phyloP scores from a whole-genome alignment of 225 moss, liverwort and hornwort species.

The Bryum argenteum region DNA sequence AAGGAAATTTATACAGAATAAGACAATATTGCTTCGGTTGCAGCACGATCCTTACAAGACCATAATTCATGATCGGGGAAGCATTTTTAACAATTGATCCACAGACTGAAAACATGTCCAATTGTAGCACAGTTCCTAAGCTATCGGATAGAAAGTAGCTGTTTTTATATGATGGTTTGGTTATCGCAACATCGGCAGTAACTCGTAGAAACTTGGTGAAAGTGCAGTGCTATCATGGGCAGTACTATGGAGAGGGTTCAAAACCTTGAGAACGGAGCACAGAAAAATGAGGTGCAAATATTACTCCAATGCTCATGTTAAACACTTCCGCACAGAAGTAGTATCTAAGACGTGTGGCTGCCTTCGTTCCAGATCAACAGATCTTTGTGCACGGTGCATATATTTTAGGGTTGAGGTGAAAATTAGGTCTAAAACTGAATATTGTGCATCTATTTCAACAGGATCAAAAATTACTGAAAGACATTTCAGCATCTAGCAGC shows the following conservation, averaged over 20 bases:
- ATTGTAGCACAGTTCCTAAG: neutral
- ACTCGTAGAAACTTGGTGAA: neutral
- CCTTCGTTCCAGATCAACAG: neutral
- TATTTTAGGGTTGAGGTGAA: neutral
- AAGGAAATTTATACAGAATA: constrained; percentile 24
- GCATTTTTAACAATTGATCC: neutral
- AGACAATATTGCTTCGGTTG: neutral
- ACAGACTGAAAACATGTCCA: neutral
- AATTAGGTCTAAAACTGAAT: neutral
- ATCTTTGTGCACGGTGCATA: neutral
- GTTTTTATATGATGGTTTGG: neutral
- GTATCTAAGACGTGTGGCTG: neutral
- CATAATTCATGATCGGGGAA: neutral
- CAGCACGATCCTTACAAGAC: neutral
- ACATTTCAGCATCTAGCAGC: constrained; percentile 20
- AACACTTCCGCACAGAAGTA: neutral
- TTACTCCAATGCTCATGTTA: neutral
- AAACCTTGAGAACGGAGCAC: constrained; percentile 24
- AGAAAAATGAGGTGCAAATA: constrained; percentile 29
- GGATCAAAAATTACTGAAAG: constrained; percentile 27
- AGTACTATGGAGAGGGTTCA: constrained; percentile 22
- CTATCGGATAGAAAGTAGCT: neutral
- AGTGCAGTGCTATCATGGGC: constrained; percentile 31
- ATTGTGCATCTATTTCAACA: constrained; percentile 22
- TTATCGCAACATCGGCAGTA: neutral